Evolutionary conservation across 2,329 filamentous ascomycete genomes (phyloP).

Genomic region (Periconia sp.): DNA sequence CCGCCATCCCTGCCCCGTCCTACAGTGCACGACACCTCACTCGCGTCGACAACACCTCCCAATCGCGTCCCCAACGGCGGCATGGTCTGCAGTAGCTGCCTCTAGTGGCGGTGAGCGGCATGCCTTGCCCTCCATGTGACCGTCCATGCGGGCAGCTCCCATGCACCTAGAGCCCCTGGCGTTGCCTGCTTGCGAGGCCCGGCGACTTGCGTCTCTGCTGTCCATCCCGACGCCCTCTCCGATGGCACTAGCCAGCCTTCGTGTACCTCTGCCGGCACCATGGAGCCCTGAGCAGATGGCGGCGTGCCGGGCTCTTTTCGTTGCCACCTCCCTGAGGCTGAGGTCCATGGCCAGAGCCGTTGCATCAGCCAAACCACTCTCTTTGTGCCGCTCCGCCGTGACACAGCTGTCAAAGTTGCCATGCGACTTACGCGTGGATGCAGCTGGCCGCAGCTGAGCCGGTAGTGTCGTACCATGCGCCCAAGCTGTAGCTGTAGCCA

Average conservation of each 20-base stretch:
- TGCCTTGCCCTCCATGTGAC: slow-evolving; percentile 19
- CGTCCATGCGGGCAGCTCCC: slow-evolving; percentile 11
- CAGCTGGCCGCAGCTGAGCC: slow-evolving; percentile 26
- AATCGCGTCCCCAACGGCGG: slow-evolving; percentile 7
- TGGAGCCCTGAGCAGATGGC: not conserved
- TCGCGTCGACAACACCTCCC: slow-evolving; percentile 10
- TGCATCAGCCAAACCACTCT: slow-evolving; percentile 12
- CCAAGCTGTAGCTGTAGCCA: slow-evolving; percentile 12
- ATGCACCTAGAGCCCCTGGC: slow-evolving; percentile 10
- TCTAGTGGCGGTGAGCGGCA: slow-evolving; percentile 23
- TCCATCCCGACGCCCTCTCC: slow-evolving; percentile 13
- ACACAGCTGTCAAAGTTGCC: slow-evolving; percentile 40
- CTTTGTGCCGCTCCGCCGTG: slow-evolving; percentile 37
- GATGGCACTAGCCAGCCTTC: not conserved
- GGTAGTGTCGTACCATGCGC: slow-evolving; percentile 23
- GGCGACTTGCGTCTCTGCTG: slow-evolving; percentile 14
- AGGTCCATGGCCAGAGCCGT: slow-evolving; percentile 17
- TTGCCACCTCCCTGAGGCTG: too few species aligned
- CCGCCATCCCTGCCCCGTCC: slow-evolving; percentile 15
- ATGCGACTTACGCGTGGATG: slow-evolving; percentile 37
- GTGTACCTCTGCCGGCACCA: not conserved
- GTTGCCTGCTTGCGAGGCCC: slow-evolving; percentile 11
- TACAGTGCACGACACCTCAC: slow-evolving; percentile 16
- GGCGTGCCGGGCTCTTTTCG: not conserved
- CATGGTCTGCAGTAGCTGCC: slow-evolving; percentile 6